phyloP scores from a whole-genome alignment of 2,329 filamentous ascomycete species.

The Emericellopsis cladophorae region DNA sequence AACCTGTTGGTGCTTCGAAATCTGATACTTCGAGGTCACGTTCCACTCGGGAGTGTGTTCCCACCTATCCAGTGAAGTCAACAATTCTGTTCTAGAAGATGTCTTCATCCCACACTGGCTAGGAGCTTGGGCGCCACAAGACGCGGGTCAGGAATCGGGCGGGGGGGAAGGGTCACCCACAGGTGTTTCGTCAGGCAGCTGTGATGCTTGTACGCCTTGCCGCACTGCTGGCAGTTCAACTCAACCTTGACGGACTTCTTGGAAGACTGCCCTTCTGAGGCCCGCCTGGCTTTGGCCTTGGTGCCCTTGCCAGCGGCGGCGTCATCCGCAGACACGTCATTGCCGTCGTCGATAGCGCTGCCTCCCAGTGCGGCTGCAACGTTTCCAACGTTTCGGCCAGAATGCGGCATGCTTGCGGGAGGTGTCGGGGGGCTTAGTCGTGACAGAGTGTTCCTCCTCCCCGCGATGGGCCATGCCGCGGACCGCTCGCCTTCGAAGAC shows the following conservation, averaged over 20 bases:
- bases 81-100: conserved; percentile 2
- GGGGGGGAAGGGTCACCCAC: conserved; percentile 61
- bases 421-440: conserved; percentile 46
- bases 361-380: conserved; percentile 26
- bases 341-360: conserved; percentile 56
- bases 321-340: conserved; percentile 44
- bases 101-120: conserved; percentile 4
- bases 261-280: conserved; percentile 82
- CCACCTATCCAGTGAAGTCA: conserved; percentile 53
- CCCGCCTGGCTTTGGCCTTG: conserved; percentile 41
- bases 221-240: conserved; percentile 92
- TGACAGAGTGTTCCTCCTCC: conserved; percentile 43
- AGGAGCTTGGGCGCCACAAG: neutral
- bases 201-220: conserved; percentile 99
- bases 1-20: conserved; percentile 98
- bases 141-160: neutral
- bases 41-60: conserved; percentile 99
- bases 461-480: conserved; percentile 43
- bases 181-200: conserved; percentile 99
- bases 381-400: conserved; percentile 16
- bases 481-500: conserved; percentile 50
- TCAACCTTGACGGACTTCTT: conserved; percentile 75
- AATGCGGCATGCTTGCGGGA: conserved; percentile 31
- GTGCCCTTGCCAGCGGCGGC: conserved; percentile 30
- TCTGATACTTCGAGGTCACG: conserved; percentile 90